Evolutionary conservation across 225 moss, liverwort and hornwort species (phyloP), one percentile per base, ranked within the genome.

Genomic region (Ulota crispa): DNA sequence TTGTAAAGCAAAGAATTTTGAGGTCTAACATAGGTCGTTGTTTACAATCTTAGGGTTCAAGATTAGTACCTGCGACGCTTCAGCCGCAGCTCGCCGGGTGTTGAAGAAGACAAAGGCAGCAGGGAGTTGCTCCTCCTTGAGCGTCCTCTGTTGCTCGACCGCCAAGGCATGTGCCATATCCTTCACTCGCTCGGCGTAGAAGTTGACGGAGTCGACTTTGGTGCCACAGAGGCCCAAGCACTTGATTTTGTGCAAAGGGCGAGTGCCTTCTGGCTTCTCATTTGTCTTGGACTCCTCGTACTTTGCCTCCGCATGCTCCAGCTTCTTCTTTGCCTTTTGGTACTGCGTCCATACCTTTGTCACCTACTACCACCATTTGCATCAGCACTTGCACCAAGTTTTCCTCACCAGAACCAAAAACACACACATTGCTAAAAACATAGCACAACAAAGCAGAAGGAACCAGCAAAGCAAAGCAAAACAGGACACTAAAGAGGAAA

Each of bases 191-290:
- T 89, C 88, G 4, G 9, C 55, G 73, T 91, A 94, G 60, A 88
- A 87, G 70, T 93, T 86, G 67, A 95, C 87, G 73, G 98, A 96
- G 71, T 99, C 96, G 6, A 96, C 96, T 79, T 92, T 93, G 4
- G 47, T 4, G 1, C 96, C 93, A 5, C 56, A 66, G 2, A 92
- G 84, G 24, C 98, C 92, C 6, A 89, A 63, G 47, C 85, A 88
- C 0, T 72, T 86, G 3, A 82, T 85, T 34, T 64, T 88, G 82
- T 93, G 96, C 73, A 36, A 64, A 1, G 98, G 98, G 39, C 95
- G 94, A 5, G 57, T 78, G 14, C 95, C 95, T 0, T 85, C 89
- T 0, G 92, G 83, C 18, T 77, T 57, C 6, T 7, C 73, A 34
- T 81, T 82, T 26, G 87, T 72, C 86, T 91, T 92, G 5, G 94